A percentile compares a stretch with the other conserved stretches of the same genome.
Evolutionary conservation across 2,329 filamentous ascomycete species (phyloP).

Genomic region (Trichoderma sp.): DNA sequence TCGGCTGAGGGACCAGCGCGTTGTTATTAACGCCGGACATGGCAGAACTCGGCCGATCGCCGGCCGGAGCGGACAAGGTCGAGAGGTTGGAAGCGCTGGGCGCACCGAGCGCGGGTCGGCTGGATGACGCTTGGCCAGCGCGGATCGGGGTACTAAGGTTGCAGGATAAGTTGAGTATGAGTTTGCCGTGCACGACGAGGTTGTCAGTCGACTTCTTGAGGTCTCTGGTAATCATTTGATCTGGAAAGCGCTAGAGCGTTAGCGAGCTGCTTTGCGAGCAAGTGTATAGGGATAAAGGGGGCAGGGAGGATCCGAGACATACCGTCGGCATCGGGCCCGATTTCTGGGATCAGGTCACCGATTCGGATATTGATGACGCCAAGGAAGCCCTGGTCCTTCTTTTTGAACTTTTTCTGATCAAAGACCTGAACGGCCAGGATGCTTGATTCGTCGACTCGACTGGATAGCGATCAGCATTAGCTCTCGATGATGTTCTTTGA

Average conservation of each 20-base stretch:
- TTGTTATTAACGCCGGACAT: constrained; percentile 54
- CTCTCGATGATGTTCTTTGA: background rate
- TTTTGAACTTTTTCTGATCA: constrained; percentile 99
- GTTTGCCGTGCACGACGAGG: constrained; percentile 93
- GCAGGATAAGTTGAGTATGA: constrained; percentile 94
- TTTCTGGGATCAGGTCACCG: constrained; percentile 83
- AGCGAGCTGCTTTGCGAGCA: constrained; percentile 19
- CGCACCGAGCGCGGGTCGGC: constrained; percentile 50
- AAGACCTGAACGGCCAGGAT: constrained; percentile 98
- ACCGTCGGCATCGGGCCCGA: constrained; percentile 91
- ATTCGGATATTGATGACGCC: constrained; percentile 97
- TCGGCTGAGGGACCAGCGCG: constrained; percentile 45
- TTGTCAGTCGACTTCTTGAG: constrained; percentile 98
- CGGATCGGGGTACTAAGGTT: constrained; percentile 75
- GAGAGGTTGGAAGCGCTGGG: constrained; percentile 51
- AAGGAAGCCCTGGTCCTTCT: constrained; percentile 99
- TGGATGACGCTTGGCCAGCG: constrained; percentile 49
- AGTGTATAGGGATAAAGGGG: background rate
- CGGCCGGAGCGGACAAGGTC: constrained; percentile 47
- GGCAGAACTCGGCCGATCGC: constrained; percentile 56
- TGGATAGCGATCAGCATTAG: constrained; percentile 44
- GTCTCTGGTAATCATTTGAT: constrained; percentile 98
- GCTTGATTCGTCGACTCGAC: constrained; percentile 89
- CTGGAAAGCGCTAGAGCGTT: constrained; percentile 48
- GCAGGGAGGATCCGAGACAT: constrained; percentile 41